Evolutionary conservation across 805 yeast species (phyloP).

Genomic region (Candida awuae): DNA sequence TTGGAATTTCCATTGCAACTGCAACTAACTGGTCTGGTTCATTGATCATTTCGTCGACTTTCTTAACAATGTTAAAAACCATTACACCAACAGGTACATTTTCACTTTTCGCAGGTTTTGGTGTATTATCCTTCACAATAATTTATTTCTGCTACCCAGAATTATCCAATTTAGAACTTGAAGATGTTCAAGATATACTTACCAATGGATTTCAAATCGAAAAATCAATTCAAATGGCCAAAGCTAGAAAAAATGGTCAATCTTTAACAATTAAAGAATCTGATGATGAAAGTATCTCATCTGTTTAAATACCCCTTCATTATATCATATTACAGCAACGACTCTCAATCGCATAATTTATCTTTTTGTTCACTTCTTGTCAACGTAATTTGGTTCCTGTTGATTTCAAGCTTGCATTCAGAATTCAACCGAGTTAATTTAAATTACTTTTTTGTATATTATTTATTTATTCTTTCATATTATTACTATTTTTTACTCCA

Average conservation of each 20-base stretch:
- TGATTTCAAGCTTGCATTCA: too few species aligned
- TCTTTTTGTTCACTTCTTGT: too few species aligned
- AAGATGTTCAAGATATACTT: conserved; percentile 79
- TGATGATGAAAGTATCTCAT: conserved; percentile 5
- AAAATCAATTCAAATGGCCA: conserved; percentile 48
- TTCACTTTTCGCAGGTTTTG: conserved; percentile 78
- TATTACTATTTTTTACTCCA: too few species aligned
- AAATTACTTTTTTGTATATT: too few species aligned
- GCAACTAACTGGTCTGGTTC: conserved; percentile 96
- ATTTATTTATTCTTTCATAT: too few species aligned
- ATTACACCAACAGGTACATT: conserved; percentile 96
- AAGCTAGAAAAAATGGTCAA: conserved; percentile 28
- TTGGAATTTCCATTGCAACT: conserved; percentile 86
- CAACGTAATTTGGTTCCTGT: too few species aligned
- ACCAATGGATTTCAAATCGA: conserved; percentile 82
- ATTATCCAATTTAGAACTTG: conserved; percentile 80
- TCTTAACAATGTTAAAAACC: conserved; percentile 86
- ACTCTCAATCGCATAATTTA: too few species aligned
- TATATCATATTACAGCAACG: too few species aligned
- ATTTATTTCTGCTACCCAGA: conserved; percentile 88
- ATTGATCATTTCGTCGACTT: conserved; percentile 80
- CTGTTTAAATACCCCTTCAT: background rate
- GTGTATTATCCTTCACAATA: conserved; percentile 62
- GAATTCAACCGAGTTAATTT: too few species aligned
- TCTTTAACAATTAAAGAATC: conserved; percentile 1